phyloP scores from a whole-genome alignment of 495 filamentous ascomycete genomes.

The Copromyces sp. region DNA sequence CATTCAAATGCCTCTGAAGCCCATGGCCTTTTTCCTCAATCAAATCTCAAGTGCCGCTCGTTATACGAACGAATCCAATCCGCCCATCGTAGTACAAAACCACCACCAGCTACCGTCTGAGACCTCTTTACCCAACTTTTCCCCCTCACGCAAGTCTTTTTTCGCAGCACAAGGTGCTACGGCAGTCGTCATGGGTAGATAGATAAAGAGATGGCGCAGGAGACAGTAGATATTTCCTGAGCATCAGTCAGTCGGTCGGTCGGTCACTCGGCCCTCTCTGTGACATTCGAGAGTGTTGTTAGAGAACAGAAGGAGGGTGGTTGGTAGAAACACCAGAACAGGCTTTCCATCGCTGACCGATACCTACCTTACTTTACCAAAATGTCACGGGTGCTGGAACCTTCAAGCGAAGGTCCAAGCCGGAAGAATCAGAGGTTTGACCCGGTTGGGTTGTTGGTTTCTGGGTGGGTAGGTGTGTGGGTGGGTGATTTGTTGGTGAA shows the following conservation, averaged over 20 bases:
- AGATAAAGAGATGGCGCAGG: not conserved
- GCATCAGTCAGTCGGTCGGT: not conserved
- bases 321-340: not conserved
- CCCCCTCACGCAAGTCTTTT: not conserved
- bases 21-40: not conserved
- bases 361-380: not conserved
- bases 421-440: not conserved
- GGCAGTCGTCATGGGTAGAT: not conserved
- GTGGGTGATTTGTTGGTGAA: too few relatives aligned
- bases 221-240: not conserved
- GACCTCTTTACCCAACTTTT: not conserved
- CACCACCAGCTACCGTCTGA: not conserved
- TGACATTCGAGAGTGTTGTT: not conserved
- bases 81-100: not conserved
- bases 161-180: not conserved
- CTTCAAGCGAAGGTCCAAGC: not conserved
- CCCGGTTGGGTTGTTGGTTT: not conserved
- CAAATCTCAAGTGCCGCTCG: not conserved
- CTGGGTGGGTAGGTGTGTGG: not conserved
- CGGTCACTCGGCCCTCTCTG: not conserved
- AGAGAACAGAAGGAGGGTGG: not conserved
- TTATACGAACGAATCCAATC: not conserved
- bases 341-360: not conserved
- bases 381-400: too few relatives aligned
- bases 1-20: not conserved